Evolutionary conservation across 257 asterid genomes (phyloP), one percentile per base, ranked within the genome.

Genomic region (Solanum microdontum): DNA sequence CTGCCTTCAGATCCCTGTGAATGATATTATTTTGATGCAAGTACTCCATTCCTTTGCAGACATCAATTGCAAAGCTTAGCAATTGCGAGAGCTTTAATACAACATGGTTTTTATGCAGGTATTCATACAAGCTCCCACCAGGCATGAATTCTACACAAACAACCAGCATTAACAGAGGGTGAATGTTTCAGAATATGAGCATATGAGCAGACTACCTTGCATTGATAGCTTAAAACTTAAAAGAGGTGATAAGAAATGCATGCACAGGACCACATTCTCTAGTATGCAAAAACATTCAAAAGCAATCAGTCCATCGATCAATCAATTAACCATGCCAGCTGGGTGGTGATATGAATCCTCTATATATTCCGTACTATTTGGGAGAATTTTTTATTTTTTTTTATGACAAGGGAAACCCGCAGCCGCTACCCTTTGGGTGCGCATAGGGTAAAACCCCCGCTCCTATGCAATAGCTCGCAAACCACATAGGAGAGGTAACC

Each of bases 31-130:
- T 92, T 77, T 92, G 95, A 88, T 96, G 99, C 93, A 95, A 91
- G 89, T 95, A 96, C 87, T 94, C 98, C 98, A 96, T 95, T 87
- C 98, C 99, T 89, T 94, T 91, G 94, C 98, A 95, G 91, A 94
- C 93, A 91, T 96, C 99, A 87, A 94, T 93, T 74, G 98, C 94
- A 69, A 93, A 94, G 91, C 91, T 94, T 92, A 96, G 90, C 91
- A 94, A 90, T 90, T 92, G 94, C 5, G 95, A 91, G 86, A 95
- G 93, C 91, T 92, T 92, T 92, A 95, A 87, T 66, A 60, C 86
- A n/a, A 48, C 89, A 88, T 88, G 96, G 89, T 93, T 90, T 90
- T 92, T 92, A 60, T 92, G 98, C 93, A 95, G 89, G 93, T 94
- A 93, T 4, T 96, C 96, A 43, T 94, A 94, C 58, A 96, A 91